These are phyloP conservation scores for Leccinum olivaceopallidum DNA, from an alignment of 768 basidiomycete genomes.

Conservation along the genomic window DNA sequence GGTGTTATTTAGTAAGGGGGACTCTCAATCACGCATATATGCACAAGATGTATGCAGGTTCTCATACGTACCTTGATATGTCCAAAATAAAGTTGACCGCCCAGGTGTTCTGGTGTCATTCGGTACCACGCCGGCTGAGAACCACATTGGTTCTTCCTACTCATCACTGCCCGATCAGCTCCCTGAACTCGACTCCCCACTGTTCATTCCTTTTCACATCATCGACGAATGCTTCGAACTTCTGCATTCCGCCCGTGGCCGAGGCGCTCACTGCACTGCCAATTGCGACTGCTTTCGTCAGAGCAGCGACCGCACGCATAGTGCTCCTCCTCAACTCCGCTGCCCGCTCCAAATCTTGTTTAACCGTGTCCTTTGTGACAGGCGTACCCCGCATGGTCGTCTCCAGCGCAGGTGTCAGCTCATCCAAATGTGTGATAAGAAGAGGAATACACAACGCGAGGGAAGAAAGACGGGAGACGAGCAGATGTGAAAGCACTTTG, in stretches of 20 bases:
- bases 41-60: too few species aligned
- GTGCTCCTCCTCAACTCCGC: constrained; percentile 92
- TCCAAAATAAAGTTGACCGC: too few species aligned
- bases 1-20: too few species aligned
- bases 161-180: constrained; percentile 30
- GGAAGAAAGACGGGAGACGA: constrained; percentile 87
- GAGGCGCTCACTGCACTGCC: constrained; percentile 49
- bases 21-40: too few species aligned
- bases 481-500: constrained; percentile 95
- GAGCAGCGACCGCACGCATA: constrained; percentile 80
- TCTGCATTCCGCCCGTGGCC: constrained; percentile 32
- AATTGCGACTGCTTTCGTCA: constrained; percentile 69
- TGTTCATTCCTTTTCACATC: constrained; percentile 63
- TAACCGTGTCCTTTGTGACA: constrained; percentile 93
- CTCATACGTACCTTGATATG: too few species aligned
- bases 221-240: constrained; percentile 81
- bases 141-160: background rate
- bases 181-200: constrained; percentile 66
- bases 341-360: constrained; percentile 85
- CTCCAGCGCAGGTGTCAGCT: constrained; percentile 80
- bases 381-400: constrained; percentile 88
- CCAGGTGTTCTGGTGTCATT: too few species aligned
- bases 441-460: constrained; percentile 47
- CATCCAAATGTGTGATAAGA: constrained; percentile 70
- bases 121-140: too few species aligned